Evolutionary conservation across 2,329 filamentous ascomycete species (phyloP), one percentile per base, ranked within the genome.

Genomic region (Ascomycota sp.): DNA sequence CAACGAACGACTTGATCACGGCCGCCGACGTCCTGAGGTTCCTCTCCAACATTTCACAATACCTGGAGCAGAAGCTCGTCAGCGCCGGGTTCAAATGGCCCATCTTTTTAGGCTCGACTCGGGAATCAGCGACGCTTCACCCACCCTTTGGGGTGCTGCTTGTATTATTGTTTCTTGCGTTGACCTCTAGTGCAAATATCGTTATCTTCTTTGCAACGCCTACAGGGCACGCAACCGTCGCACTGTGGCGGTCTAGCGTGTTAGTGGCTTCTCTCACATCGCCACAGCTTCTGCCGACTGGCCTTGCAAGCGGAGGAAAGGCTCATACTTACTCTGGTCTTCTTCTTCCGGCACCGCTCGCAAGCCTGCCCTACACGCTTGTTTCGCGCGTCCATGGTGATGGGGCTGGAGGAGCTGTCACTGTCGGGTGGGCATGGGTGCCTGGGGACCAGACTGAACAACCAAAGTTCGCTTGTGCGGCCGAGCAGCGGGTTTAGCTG

Each of bases 351-450:
- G 55, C 69, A 75, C 38, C 69, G 55, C 50, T 74, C 68, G 38
- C 69, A 75, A 12, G 69, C 69, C 45, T 74, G 74, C 68, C 68
- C 73, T 32, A 73, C 68, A 38, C 69, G 56, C 54, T 73, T 74
- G 43, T 73, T 66, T 36, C 68, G 57, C 28, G 59, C 61, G 38
- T 72, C 67, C 38, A 61, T 52, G 25, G 50, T 50, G 32, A 41
- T 36, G 34, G 52, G 47, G 30, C n/a, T n/a, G n/a, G n/a, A n/a
- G n/a, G n/a, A n/a, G n/a, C n/a, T n/a, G n/a, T n/a, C n/a, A n/a
- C 44, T 27, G 38, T 48, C 23, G 52, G 51, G 38, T 51, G 54
- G 29, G 63, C 53, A 35, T 63, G 58, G n/a, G n/a, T n/a, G n/a
- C n/a, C n/a, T n/a, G n/a, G n/a, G n/a, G n/a, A n/a, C n/a, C n/a